phyloP scores from a whole-genome alignment of 1,139 yeast species.

The Saccharomyces hybrid region DNA sequence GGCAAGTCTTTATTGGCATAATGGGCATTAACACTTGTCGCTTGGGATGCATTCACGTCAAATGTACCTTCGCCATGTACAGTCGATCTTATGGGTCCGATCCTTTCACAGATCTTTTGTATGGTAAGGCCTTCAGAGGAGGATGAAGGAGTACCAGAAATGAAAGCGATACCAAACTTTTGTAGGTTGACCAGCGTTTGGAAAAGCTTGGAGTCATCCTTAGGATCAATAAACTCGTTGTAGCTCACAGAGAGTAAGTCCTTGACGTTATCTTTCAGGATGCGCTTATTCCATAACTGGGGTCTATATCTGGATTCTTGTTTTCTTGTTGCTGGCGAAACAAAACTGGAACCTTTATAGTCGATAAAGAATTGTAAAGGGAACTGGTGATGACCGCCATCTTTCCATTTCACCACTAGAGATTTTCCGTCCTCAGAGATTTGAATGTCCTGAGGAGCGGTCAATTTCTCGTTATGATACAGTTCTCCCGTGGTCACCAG shows the following conservation, averaged over 20 bases:
- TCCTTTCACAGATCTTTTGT: constrained; percentile 45
- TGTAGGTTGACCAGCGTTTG: constrained; percentile 44
- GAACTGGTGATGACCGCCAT: constrained; percentile 44
- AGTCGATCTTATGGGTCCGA: constrained; percentile 67
- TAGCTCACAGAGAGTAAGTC: constrained; percentile 7
- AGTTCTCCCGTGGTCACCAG: constrained; percentile 54
- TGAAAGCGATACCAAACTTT: constrained; percentile 51
- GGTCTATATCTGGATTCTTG: constrained; percentile 33
- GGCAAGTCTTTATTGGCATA: constrained; percentile 63
- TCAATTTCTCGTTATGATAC: constrained; percentile 31
- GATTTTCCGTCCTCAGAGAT: constrained; percentile 30
- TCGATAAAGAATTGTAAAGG: constrained; percentile 42
- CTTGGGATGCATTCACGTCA: constrained; percentile 54
- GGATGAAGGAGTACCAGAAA: constrained; percentile 34
- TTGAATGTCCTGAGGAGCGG: constrained; percentile 27
- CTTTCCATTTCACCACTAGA: constrained; percentile 49
- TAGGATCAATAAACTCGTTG: constrained; percentile 33
- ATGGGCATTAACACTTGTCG: constrained; percentile 50
- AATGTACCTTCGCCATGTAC: constrained; percentile 63
- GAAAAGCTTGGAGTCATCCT: constrained; percentile 35
- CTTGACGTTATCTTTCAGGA: constrained; percentile 24
- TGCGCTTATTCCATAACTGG: constrained; percentile 38
- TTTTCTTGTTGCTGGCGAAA: constrained; percentile 31
- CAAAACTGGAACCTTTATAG: constrained; percentile 35
- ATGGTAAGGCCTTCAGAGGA: constrained; percentile 28